phyloP scores from a whole-genome alignment of 345 rosid genomes.

The Clarkia xantiana region DNA sequence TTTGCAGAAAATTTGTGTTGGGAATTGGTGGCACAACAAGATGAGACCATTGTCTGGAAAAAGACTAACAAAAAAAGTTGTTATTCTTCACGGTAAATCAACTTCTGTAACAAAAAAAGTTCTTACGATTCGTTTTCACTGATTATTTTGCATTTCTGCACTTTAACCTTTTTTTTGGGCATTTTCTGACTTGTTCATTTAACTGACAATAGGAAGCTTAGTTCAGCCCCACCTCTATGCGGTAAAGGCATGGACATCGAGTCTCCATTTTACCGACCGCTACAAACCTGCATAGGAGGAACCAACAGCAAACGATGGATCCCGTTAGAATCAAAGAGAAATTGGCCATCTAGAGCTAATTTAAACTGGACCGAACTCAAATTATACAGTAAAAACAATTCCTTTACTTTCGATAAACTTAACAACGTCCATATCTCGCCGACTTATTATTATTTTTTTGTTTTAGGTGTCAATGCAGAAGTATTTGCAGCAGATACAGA shows the following conservation, averaged over 20 bases:
- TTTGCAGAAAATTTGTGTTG: slow-evolving; percentile 77
- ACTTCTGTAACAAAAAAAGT: slow-evolving; percentile 1
- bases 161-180: background rate
- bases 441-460: too few species aligned
- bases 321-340: slow-evolving; percentile 58
- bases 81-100: slow-evolving; percentile 57
- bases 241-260: slow-evolving; percentile 68
- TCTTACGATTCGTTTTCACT: background rate
- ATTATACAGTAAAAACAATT: slow-evolving; percentile 38
- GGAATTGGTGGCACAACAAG: slow-evolving; percentile 82
- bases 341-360: slow-evolving; percentile 79
- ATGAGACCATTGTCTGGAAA: slow-evolving; percentile 92
- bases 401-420: background rate
- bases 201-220: slow-evolving; percentile 40
- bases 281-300: slow-evolving; percentile 79
- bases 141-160: background rate
- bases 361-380: slow-evolving; percentile 68
- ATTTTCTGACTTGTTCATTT: background rate
- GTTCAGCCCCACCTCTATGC: slow-evolving; percentile 65
- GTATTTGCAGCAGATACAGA: slow-evolving; percentile 48
- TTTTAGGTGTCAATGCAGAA: slow-evolving; percentile 50
- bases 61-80: slow-evolving; percentile 66
- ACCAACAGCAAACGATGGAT: slow-evolving; percentile 74
- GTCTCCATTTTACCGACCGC: slow-evolving; percentile 79
- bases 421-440: too few species aligned